These are phyloP conservation scores for Knoxdaviesia proteae DNA, from an alignment of 2,329 filamentous ascomycete species.

Conservation along the genomic window DNA sequence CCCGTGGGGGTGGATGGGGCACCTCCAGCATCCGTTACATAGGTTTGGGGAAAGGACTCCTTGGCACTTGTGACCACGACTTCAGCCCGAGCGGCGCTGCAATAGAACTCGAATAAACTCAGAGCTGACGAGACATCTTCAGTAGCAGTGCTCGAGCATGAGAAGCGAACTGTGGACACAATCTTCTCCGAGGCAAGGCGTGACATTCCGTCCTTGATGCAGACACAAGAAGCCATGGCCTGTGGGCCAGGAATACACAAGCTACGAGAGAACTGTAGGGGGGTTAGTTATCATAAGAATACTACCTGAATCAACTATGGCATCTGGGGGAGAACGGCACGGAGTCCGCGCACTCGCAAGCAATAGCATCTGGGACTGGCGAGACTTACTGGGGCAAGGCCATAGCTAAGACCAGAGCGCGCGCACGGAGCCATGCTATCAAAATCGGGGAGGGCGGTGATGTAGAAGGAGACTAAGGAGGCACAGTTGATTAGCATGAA, in stretches of 20 bases:
- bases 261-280: not conserved
- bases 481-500: not conserved
- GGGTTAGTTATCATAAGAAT: not conserved
- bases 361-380: not conserved
- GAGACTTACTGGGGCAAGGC: not conserved
- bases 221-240: constrained; percentile 29
- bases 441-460: constrained; percentile 27
- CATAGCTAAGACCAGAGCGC: constrained; percentile 14
- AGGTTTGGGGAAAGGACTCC: constrained; percentile 14
- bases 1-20: constrained; percentile 3
- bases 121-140: constrained; percentile 25
- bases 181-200: constrained; percentile 19
- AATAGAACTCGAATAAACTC: constrained; percentile 24
- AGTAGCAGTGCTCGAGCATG: constrained; percentile 21
- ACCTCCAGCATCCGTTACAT: constrained; percentile 4
- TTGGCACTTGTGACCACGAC: constrained; percentile 18
- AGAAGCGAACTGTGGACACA: constrained; percentile 20
- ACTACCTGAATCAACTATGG: not conserved
- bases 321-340: not conserved
- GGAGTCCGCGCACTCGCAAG: too few relatives aligned
- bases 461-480: constrained; percentile 27
- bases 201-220: constrained; percentile 26
- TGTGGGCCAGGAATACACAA: constrained; percentile 24
- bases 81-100: constrained; percentile 23
- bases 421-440: constrained; percentile 23